Evolutionary conservation across 371 early-diverging fungal genomes (phyloP).

Genomic region (Mortierella sp.): DNA sequence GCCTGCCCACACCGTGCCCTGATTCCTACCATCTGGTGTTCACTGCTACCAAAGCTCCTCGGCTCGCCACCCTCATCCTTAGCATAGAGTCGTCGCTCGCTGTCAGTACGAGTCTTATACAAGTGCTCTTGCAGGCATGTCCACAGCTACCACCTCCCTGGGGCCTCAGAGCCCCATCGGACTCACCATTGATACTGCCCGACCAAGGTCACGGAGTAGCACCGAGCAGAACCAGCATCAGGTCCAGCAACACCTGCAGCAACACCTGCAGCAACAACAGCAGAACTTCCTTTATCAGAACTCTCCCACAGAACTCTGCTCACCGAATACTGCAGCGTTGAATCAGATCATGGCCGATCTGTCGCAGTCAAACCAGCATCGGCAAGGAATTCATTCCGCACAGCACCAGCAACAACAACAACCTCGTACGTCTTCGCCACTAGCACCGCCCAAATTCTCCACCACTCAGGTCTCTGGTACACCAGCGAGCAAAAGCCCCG

Average conservation of each 20-base stretch:
- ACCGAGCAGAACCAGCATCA: slow-evolving; percentile 19
- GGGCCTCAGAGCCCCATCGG: slow-evolving; percentile 12
- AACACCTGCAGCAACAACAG: slow-evolving; percentile 7
- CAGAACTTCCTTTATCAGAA: background rate
- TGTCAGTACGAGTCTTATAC: too few species aligned
- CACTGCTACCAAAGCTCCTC: too few species aligned
- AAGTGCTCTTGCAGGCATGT: too few species aligned
- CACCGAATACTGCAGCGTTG: slow-evolving; percentile 14
- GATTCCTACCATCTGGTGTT: too few species aligned
- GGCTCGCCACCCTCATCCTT: too few species aligned
- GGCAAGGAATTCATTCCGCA: background rate
- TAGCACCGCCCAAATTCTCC: background rate
- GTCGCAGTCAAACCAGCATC: slow-evolving; percentile 1
- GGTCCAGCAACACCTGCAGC: background rate
- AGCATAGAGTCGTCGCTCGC: too few species aligned
- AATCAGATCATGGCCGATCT: slow-evolving; percentile 29
- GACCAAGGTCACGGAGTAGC: slow-evolving; percentile 34
- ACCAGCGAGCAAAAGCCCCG: too few species aligned
- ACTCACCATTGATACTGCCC: slow-evolving; percentile 1
- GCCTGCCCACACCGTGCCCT: too few species aligned
- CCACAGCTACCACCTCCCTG: slow-evolving; percentile 14
- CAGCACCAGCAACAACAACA: slow-evolving; percentile 14
- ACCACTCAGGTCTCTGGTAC: too few species aligned
- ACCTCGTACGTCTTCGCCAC: slow-evolving; percentile 2
- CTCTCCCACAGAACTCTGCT: background rate